Evolutionary conservation across 2,329 filamentous ascomycete species (phyloP), one percentile per base, ranked within the genome.

Genomic region (Trichoderma endophyticum): DNA sequence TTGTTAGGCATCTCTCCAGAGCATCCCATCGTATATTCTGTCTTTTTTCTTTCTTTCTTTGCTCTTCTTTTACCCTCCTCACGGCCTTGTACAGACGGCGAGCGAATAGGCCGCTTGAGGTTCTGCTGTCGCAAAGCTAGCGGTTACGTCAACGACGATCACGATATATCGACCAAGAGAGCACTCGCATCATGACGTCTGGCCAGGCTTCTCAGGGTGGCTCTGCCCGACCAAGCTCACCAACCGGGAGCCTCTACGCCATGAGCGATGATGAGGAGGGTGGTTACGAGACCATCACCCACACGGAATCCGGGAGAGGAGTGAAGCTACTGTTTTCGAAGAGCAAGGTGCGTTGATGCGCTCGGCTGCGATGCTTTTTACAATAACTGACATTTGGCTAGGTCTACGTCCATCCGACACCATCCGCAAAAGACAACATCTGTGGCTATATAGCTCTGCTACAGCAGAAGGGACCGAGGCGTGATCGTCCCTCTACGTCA

Each of bases 321-420:
- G 96, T 99, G 60, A 99, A 98, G 83, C 86, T 99, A 36, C 86
- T 99, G 15, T 98, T 92, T 78, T 95, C 94, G 24, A 99, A 99
- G 84, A 98, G 94, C 91, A 99, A 98, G 87, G 93, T 93, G 77
- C 24, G 54, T 26, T 15, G 4, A 18, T 59, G 6, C 6, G 15
- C 6, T 34, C 7, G 8, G 14, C 24, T 1, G n/a, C 28, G 43
- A 54, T 68, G 6, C 24, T 12, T 39, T 2, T 18, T 30, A 14
- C 36, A 34, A 43, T 12, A 36, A 12, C 75, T 76, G 36, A 76
- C 73, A 36, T 14, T 12, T 15, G 11, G 11, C 48, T 70, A 95
- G 92, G 96, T 99, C 80, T 99, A 98, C 80, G 91, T 99, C 57
- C 96, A 99, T 81, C 96, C 96, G 1, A 94, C 94, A 1, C 92